Evolutionary conservation across 768 basidiomycete genomes (phyloP).

Genomic region (Rhodosporidiobolus sp.): DNA sequence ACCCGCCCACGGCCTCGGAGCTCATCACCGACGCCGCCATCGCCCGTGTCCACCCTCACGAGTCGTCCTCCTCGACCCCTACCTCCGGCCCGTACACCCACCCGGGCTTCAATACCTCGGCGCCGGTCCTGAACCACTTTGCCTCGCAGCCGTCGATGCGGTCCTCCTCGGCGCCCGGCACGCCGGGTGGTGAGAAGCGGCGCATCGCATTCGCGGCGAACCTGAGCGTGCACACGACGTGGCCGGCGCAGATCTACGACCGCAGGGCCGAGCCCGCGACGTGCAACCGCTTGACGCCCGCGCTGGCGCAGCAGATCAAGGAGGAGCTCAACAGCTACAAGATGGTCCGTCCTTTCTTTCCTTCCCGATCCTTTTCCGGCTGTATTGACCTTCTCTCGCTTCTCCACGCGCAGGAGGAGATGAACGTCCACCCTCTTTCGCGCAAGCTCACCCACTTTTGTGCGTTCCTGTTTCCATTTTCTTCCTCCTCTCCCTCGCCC

Average conservation of each 20-base stretch:
- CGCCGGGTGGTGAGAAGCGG: constrained; percentile 52
- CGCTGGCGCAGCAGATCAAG: constrained; percentile 93
- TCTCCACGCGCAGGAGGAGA: constrained; percentile 68
- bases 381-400: background rate
- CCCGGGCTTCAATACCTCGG: constrained; percentile 80
- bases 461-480: background rate
- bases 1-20: constrained; percentile 28
- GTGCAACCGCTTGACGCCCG: constrained; percentile 91
- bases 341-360: constrained; percentile 58
- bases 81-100: constrained; percentile 52
- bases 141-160: constrained; percentile 63
- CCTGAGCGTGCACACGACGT: constrained; percentile 95
- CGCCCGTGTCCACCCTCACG: constrained; percentile 26
- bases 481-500: background rate
- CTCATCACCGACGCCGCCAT: constrained; percentile 24
- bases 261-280: constrained; percentile 92
- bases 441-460: constrained; percentile 41
- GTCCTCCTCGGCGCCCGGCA: constrained; percentile 61
- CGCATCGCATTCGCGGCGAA: constrained; percentile 84
- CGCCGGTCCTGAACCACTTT: constrained; percentile 70
- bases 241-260: constrained; percentile 85
- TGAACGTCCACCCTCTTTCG: constrained; percentile 81
- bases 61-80: constrained; percentile 9
- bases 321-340: constrained; percentile 98
- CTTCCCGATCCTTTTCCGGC: background rate